Percentiles rank a stretch among this genome's conserved stretches.
phyloP scores from a whole-genome alignment of 2,329 filamentous ascomycete species.

The Cladobotryum protrusum region DNA sequence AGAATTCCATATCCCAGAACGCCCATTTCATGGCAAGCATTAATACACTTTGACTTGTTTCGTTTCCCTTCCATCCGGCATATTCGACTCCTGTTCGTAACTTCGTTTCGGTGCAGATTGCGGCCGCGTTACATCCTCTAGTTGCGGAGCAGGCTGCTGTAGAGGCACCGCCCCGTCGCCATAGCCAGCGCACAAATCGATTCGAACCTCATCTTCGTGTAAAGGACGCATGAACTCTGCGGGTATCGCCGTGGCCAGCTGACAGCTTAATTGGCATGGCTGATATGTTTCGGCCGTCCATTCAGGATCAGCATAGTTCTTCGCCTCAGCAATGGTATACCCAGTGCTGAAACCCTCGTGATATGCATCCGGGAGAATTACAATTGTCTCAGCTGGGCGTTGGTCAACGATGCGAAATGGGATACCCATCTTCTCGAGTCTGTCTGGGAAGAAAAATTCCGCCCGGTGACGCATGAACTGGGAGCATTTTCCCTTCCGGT shows the following conservation, averaged over 20 bases:
- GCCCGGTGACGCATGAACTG: slow-evolving; percentile 37
- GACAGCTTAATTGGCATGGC: slow-evolving; percentile 27
- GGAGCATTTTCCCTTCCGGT: slow-evolving; percentile 28
- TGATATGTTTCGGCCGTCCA: slow-evolving; percentile 32
- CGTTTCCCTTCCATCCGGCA: neutral
- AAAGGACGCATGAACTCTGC: slow-evolving; percentile 28
- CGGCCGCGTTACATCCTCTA: neutral
- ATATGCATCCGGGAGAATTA: slow-evolving; percentile 34
- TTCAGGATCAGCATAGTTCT: slow-evolving; percentile 32
- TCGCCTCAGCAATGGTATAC: slow-evolving; percentile 35
- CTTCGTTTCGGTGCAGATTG: slow-evolving; percentile 4
- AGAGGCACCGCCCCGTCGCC: slow-evolving; percentile 1
- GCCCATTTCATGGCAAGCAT: neutral
- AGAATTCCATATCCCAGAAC: too few species aligned
- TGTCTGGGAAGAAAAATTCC: slow-evolving; percentile 35
- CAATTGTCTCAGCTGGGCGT: slow-evolving; percentile 33
- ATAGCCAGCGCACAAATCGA: slow-evolving; percentile 29
- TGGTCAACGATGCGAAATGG: slow-evolving; percentile 34
- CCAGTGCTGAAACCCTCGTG: slow-evolving; percentile 37
- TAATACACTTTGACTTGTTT: slow-evolving; percentile 4
- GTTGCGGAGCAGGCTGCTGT: neutral
- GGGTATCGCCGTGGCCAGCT: slow-evolving; percentile 31
- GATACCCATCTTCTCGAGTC: slow-evolving; percentile 32
- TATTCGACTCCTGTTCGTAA: neutral
- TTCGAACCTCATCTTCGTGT: slow-evolving; percentile 24